These are phyloP conservation scores for Ramichloridium luteum DNA, from an alignment of 2,329 filamentous ascomycete species.

Conservation along the genomic window DNA sequence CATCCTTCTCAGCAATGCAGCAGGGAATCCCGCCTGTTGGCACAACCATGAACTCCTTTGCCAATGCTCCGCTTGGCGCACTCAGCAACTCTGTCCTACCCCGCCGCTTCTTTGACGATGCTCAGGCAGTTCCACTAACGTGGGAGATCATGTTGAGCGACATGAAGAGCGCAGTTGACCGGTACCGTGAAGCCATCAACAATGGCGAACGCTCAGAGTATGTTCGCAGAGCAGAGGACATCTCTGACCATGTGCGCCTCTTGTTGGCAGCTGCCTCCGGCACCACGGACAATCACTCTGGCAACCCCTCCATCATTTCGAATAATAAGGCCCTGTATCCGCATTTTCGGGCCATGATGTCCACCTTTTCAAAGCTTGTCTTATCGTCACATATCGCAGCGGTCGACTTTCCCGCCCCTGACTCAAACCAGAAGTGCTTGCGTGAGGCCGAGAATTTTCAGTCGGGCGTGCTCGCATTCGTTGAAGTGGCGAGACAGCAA, in stretches of 20 bases:
- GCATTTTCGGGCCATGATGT: slow-evolving; percentile 99
- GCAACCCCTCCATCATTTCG: slow-evolving; percentile 97
- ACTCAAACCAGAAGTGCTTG: slow-evolving; percentile 88
- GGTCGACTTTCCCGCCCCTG: slow-evolving; percentile 85
- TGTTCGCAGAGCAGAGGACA: slow-evolving; percentile 89
- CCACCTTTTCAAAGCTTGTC: slow-evolving; percentile 96
- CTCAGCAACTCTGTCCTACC: slow-evolving; percentile 43
- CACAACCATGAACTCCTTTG: slow-evolving; percentile 43
- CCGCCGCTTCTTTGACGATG: slow-evolving; percentile 82
- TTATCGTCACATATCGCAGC: slow-evolving; percentile 96
- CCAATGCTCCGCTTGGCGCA: slow-evolving; percentile 32
- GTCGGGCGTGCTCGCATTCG: slow-evolving; percentile 87
- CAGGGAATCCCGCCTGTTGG: slow-evolving; percentile 36
- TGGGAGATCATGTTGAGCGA: slow-evolving; percentile 86
- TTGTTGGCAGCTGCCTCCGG: slow-evolving; percentile 91
- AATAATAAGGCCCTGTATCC: slow-evolving; percentile 95
- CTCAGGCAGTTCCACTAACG: slow-evolving; percentile 64
- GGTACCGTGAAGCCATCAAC: slow-evolving; percentile 80
- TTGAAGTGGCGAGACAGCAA: slow-evolving; percentile 88
- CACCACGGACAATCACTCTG: slow-evolving; percentile 96
- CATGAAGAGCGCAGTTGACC: slow-evolving; percentile 82
- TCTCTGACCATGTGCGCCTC: slow-evolving; percentile 87
- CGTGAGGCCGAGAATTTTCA: slow-evolving; percentile 96
- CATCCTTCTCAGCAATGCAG: slow-evolving; percentile 35
- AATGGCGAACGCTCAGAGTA: slow-evolving; percentile 78